Evolutionary conservation across 2,329 filamentous ascomycete species (phyloP).

Genomic region (Sphaerulina musiva): DNA sequence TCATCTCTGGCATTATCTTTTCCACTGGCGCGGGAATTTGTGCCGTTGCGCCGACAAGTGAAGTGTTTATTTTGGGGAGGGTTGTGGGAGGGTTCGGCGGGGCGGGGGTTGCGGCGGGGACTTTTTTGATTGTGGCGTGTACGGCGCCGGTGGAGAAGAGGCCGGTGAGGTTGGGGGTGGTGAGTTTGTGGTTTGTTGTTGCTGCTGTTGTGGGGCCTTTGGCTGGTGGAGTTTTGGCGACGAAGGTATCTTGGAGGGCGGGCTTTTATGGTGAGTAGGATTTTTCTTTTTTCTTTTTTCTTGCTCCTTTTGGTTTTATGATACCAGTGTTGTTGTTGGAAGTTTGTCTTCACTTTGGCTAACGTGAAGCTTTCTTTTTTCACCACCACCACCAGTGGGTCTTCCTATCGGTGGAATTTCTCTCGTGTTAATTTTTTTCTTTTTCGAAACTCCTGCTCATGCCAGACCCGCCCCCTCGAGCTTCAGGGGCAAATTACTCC

Average conservation of each 20-base stretch:
- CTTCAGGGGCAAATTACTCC: slow-evolving; percentile 36
- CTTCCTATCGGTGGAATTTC: slow-evolving; percentile 43
- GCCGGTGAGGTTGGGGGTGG: background rate
- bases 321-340: slow-evolving; percentile 14
- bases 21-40: slow-evolving; percentile 46
- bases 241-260: slow-evolving; percentile 54
- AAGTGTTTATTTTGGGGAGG: slow-evolving; percentile 39
- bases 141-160: background rate
- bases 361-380: background rate
- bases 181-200: slow-evolving; percentile 24
- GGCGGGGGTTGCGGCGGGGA: slow-evolving; percentile 44
- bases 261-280: slow-evolving; percentile 37
- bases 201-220: slow-evolving; percentile 52
- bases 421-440: slow-evolving; percentile 31
- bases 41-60: slow-evolving; percentile 37
- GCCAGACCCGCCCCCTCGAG: slow-evolving; percentile 28
- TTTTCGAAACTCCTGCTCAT: slow-evolving; percentile 28
- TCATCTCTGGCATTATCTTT: slow-evolving; percentile 37
- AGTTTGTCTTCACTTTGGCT: background rate
- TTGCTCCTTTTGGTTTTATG: slow-evolving; percentile 10
- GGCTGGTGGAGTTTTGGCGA: slow-evolving; percentile 60
- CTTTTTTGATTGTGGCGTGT: slow-evolving; percentile 11
- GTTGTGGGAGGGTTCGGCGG: slow-evolving; percentile 48
- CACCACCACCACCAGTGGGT: background rate
- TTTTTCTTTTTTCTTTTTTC: too few relatives aligned